Evolutionary conservation across 805 yeast genomes (phyloP), one percentile per base, ranked within the genome.

Genomic region (Yamadazyma akitaensis): DNA sequence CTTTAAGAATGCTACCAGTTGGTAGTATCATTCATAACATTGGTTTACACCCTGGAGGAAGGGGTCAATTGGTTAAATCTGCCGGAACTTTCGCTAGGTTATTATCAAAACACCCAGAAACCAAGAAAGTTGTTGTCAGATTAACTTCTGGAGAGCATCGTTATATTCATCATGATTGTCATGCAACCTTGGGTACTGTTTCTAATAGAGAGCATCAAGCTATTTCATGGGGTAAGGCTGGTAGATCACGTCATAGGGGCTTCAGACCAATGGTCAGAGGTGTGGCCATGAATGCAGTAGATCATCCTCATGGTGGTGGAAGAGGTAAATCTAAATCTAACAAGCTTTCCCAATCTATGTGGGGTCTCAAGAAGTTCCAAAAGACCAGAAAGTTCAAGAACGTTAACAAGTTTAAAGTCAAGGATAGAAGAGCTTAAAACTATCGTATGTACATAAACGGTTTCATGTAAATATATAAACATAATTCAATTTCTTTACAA

Each of bases 301-400:
- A 94, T 69, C 99, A 94, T 75, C 99, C 99, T 54, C 91, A 89
- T 62, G 99, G 99, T 77, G 99, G 99, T 84, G 99, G 99, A 73
- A 84, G 99, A 79, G 99, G 99, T 81, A 94, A 94, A 70, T 87
- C 96, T 51, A 94, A 94, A 82, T 88, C 96, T 53, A 91, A 92
- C 71, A 92, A 89, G 73, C 78, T 86, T 49, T 88, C 98, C 16
- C 88, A 86, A 75, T 87, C 96, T 46, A 95, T 95, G 65, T 92
- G 98, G 97, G 99, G 99, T 60, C 84, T 84, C 50, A 92, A 92
- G 78, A 95, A 94, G 67, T 85, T 88, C 47, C 91, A 82, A 74
- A 91, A 89, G 80, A 94, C 98, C 13, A 84, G 99, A 72, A 82
- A 85, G 58, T 95, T 96, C 62, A 89, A 88, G 71, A 78, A 88